A percentile compares a stretch with the other conserved stretches of the same genome.
These are phyloP conservation scores for Cerioporus squamosus DNA, from an alignment of 1,284 basidiomycete genomes.

Conservation along the genomic window DNA sequence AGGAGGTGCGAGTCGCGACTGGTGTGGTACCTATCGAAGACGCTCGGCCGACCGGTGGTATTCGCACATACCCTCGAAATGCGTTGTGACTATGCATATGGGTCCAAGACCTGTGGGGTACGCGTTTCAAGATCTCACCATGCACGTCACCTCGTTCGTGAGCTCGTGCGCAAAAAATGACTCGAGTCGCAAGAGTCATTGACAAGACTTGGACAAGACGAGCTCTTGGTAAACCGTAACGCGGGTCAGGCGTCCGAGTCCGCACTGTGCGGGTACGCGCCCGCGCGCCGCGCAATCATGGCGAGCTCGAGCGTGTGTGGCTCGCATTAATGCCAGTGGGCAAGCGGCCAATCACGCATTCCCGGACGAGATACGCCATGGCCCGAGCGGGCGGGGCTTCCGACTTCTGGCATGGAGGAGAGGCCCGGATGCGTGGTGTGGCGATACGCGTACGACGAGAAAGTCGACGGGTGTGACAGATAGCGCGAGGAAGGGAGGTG, in stretches of 20 bases:
- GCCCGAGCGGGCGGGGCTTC: background rate
- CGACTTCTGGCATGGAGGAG: background rate
- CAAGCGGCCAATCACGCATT: background rate
- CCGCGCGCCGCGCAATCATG: background rate
- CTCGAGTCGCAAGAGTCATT: too few species aligned
- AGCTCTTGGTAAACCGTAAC: too few species aligned
- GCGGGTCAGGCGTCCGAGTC: too few species aligned
- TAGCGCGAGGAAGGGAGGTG: background rate
- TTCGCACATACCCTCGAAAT: background rate
- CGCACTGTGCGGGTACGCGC: background rate
- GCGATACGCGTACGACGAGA: slow-evolving; percentile 1
- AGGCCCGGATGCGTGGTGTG: slow-evolving; percentile 8
- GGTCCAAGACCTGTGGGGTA: background rate
- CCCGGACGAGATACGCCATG: background rate
- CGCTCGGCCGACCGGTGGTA: background rate
- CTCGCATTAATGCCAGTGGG: background rate
- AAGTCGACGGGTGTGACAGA: too few species aligned
- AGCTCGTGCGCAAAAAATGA: too few species aligned
- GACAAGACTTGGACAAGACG: too few species aligned
- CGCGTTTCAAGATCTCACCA: too few species aligned
- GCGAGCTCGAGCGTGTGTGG: background rate
- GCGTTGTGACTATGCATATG: too few species aligned
- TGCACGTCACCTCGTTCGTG: too few species aligned
- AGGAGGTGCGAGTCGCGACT: background rate
- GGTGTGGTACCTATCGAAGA: background rate